Evolutionary conservation across 108 stramenopile genomes (phyloP), one percentile per base, ranked within the genome.

Genomic region (Skeletonema grethae): DNA sequence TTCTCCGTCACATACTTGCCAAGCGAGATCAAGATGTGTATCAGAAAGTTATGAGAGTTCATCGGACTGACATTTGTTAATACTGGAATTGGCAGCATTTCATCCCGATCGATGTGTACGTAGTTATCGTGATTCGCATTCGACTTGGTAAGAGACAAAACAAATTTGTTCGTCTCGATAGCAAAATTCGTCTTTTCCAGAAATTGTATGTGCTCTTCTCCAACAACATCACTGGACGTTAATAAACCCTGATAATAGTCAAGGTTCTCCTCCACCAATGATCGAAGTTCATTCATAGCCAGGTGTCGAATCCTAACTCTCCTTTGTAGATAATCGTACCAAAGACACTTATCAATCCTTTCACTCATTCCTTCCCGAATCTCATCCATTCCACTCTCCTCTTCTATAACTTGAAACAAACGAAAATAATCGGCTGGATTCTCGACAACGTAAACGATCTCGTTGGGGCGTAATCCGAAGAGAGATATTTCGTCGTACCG

Each of bases 1-100:
- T 67, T 28, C 59, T 75, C 74, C 8, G 74, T 75, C 6, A 60
- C 59, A 38, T 61, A 75, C 32, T 61, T 56, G 13, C 74, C 74
- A 36, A 66, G 45, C 0, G 63, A 36, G 12, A 75, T 30, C 34
- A 67, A 18, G 7, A 75, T 32, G 25, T 75, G 74, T 1, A 55
- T 22, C 5, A 61, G 10, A 16, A 75, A 75, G 7, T 46, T 35
- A 12, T 39, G 9, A 2, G 57, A 13, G 7, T 61, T 35, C 13
- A 50, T 15, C 7, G 74, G 74, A 3, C 31, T 67, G 5, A 67
- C 15, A 32, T 59, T 61, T 1, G 74, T 67, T 24, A 60, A 61
- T 7, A 75, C 66, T 10, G 31, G 24, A 50, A 75, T 55, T 0
- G 74, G 74, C 15, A 57, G 18, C 38, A 15, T 6, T 15, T n/a